A percentile compares a stretch with the other conserved stretches of the same genome.
Evolutionary conservation across 371 early-diverging fungal species (phyloP).

Genomic region (Mortierella sp.): DNA sequence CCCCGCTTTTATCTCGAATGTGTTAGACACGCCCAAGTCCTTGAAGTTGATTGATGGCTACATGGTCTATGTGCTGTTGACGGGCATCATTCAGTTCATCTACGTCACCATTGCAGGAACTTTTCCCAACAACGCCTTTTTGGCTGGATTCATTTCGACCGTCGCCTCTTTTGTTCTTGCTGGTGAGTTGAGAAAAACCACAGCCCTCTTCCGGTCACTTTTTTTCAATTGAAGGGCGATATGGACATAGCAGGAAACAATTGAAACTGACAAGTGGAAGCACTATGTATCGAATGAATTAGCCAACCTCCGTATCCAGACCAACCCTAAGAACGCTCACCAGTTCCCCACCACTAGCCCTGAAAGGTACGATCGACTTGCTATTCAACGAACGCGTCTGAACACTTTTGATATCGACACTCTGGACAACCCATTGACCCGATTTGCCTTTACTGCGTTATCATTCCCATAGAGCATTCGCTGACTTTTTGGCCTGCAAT

Average conservation of each 20-base stretch:
- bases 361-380: slow-evolving; percentile 72
- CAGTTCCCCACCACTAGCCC: slow-evolving; percentile 65
- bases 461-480: slow-evolving; percentile 73
- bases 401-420: too few relatives aligned
- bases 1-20: slow-evolving; percentile 56
- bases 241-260: background rate
- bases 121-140: slow-evolving; percentile 97
- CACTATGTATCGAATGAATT: background rate
- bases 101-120: slow-evolving; percentile 89
- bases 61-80: slow-evolving; percentile 86
- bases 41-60: slow-evolving; percentile 94
- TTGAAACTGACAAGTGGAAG: background rate
- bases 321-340: slow-evolving; percentile 74
- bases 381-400: too few relatives aligned
- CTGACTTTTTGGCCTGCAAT: slow-evolving; percentile 81
- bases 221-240: background rate
- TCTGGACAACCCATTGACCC: background rate
- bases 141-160: slow-evolving; percentile 93
- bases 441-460: background rate
- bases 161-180: slow-evolving; percentile 96
- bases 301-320: slow-evolving; percentile 80
- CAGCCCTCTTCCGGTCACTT: background rate
- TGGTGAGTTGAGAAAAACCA: slow-evolving; percentile 62
- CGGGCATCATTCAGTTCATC: slow-evolving; percentile 90
- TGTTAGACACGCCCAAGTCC: slow-evolving; percentile 76